Percentiles rank a stretch among this genome's conserved stretches.
These are phyloP conservation scores for Citrullus colocynthis DNA, from an alignment of 306 rosid species.

Conservation along the genomic window DNA sequence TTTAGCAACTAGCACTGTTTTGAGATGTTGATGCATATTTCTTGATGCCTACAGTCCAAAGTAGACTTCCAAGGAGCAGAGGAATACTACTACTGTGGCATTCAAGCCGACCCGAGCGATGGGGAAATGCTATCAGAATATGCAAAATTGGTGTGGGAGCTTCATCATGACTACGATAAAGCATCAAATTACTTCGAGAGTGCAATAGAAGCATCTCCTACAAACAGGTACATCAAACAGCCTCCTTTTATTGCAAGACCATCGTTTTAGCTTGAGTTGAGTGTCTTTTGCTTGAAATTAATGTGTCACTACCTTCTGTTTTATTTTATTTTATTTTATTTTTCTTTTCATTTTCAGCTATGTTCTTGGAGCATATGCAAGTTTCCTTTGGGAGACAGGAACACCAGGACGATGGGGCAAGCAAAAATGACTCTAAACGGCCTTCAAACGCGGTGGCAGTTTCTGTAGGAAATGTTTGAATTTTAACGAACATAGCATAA, in stretches of 20 bases:
- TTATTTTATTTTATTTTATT: no score
- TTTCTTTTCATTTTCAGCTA: conserved; percentile 32
- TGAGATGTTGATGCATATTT: not conserved
- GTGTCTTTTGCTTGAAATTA: not conserved
- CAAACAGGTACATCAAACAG: conserved; percentile 36
- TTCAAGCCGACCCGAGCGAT: conserved; percentile 45
- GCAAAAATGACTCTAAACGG: conserved; percentile 1
- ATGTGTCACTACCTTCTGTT: not conserved
- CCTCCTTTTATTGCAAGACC: not conserved
- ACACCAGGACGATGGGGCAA: conserved; percentile 17
- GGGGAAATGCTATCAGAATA: conserved; percentile 52
- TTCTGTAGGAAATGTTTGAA: not conserved
- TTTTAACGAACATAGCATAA: not conserved
- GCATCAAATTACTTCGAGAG: conserved; percentile 40
- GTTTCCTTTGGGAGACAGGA: conserved; percentile 74
- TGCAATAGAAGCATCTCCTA: conserved; percentile 49
- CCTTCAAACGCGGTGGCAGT: not conserved
- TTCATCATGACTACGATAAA: conserved; percentile 42
- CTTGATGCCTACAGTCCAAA: conserved; percentile 37
- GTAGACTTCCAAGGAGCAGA: conserved; percentile 56
- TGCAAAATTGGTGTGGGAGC: conserved; percentile 73
- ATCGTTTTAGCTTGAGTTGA: not conserved
- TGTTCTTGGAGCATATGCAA: conserved; percentile 67
- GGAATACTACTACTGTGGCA: conserved; percentile 40
- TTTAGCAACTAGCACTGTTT: not conserved